phyloP scores from a whole-genome alignment of 179 eudicot genomes.

The Silene noctiflora region DNA sequence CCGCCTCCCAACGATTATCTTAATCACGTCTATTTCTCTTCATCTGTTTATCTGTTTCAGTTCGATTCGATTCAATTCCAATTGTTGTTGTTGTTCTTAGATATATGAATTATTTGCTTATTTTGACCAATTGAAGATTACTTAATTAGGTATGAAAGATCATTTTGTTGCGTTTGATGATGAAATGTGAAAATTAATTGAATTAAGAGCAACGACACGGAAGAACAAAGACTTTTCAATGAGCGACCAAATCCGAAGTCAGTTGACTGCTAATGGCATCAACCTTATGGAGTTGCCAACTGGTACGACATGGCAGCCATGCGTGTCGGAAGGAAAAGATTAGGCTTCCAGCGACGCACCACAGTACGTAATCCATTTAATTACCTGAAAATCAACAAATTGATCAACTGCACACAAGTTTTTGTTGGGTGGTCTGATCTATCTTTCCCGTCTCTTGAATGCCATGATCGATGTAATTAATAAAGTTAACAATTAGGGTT shows the following conservation, averaged over 20 bases:
- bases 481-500: too few species aligned
- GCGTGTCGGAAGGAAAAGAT: slow-evolving; percentile 34
- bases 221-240: slow-evolving; percentile 50
- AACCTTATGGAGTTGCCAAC: slow-evolving; percentile 62
- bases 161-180: too few species aligned
- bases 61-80: too few species aligned
- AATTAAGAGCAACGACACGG: slow-evolving; percentile 54
- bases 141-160: too few species aligned
- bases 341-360: not conserved
- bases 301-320: slow-evolving; percentile 68
- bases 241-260: slow-evolving; percentile 58
- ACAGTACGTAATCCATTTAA: not conserved
- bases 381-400: not conserved
- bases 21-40: too few species aligned
- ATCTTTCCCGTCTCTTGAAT: not conserved
- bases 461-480: not conserved
- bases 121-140: too few species aligned
- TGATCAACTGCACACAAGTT: not conserved
- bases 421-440: not conserved
- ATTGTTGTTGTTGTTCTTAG: too few species aligned
- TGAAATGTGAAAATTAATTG: slow-evolving; percentile 23
- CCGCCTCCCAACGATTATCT: too few species aligned
- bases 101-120: too few species aligned
- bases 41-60: too few species aligned
- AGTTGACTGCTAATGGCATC: slow-evolving; percentile 56